Base-by-base conservation (phyloP, 2,329 filamentous ascomycete species). In the Pseudonectria buxi region DNA sequence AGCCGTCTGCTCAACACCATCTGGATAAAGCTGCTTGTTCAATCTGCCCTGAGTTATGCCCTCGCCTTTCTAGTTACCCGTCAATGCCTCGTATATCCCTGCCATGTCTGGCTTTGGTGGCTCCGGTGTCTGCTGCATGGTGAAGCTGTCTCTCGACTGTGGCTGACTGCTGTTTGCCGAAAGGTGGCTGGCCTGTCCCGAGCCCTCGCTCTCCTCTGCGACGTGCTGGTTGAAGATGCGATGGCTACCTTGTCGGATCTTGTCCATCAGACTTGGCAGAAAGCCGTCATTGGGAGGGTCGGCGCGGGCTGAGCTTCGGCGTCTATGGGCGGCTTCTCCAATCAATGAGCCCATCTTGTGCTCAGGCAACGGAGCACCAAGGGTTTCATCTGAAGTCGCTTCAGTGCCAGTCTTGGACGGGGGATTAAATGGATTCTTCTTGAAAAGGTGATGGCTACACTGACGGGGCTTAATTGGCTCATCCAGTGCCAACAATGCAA, bases 181-280 rank as follows among this genome's bases (percentile, higher is more conserved):
- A 14, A 6, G 18, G 18, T 22, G 18, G 18, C 18, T 22, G 18
- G n/a, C n/a, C n/a, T n/a, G n/a, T n/a, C n/a, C n/a, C n/a, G n/a
- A n/a, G n/a, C 18, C 9, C 43, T 40, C 0, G 42, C 47, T 16
- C 35, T 31, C 24, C 40, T 41, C 12, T 29, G 44, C 15, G 44
- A 51, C 13, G 18, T 47, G 44, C 14, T 43, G 43, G 25, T 50
- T 47, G 12, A 53, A 50, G 7, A 53, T 30, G 16, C 33, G 43
- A 14, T 55, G 50, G 11, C 54, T 42, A 7, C 47, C 42, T 30
- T 50, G 50, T n/a, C 52, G 53, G 16, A 61, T 45, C 26, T 43
- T 53, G 25, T 54, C 44, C 13, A 61, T 44, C 1, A 61, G 41
- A 16, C 35, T 46, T n/a, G 47, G 53, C 1, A 54, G 34, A 24